Evolutionary conservation across 306 rosid genomes (phyloP).

Genomic region (Prosopis cineraria): DNA sequence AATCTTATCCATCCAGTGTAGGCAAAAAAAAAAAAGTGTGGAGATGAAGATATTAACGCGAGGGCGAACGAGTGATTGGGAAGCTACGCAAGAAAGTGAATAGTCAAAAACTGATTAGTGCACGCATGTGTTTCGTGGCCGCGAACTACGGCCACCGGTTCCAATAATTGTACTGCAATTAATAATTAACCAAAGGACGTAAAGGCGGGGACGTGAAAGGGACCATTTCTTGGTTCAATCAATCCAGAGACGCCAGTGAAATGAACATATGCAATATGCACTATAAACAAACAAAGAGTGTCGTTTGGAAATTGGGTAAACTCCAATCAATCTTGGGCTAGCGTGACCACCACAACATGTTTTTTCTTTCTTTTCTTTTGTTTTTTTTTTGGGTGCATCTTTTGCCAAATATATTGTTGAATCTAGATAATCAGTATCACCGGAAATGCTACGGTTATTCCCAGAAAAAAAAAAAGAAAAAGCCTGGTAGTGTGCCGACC

Average conservation of each 20-base stretch:
- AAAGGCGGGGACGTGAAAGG: neutral
- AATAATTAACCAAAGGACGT: neutral
- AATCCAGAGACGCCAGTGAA: neutral
- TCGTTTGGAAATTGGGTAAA: neutral
- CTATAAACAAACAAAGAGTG: neutral
- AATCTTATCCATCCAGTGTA: neutral
- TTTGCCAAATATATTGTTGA: too few relatives aligned
- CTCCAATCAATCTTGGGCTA: neutral
- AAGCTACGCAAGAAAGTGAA: neutral
- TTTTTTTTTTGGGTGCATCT: neutral
- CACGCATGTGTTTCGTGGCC: neutral
- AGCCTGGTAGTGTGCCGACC: neutral
- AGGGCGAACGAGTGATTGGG: neutral
- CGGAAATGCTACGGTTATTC: neutral
- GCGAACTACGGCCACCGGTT: neutral
- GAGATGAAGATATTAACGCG: neutral
- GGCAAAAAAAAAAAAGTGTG: neutral
- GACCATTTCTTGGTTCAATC: slow-evolving; percentile 22
- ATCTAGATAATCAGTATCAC: neutral
- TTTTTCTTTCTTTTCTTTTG: neutral
- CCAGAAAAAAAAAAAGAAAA: neutral
- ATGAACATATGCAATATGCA: neutral
- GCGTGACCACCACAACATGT: neutral
- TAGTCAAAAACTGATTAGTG: neutral
- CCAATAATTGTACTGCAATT: slow-evolving; percentile 16